Evolutionary conservation across 108 stramenopile genomes (phyloP), one percentile per base, ranked within the genome.

Genomic region (Skeletonema tropicum): DNA sequence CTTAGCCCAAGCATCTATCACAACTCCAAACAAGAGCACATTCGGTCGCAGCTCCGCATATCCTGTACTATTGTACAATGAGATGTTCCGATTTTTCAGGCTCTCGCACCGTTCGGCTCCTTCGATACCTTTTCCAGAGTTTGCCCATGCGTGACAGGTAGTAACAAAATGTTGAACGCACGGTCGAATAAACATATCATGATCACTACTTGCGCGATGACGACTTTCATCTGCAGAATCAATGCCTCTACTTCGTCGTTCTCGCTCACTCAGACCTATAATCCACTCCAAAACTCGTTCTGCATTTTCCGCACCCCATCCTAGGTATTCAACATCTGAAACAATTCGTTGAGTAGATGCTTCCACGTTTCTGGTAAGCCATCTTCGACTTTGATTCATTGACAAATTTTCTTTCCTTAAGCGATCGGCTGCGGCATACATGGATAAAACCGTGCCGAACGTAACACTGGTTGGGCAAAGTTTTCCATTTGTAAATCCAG

Each of bases 241-340:
- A 31, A 29, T 60, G 15, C 62, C 61, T 41, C 49, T 73, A 35
- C 72, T 73, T 26, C 68, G 68, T 11, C 57, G 48, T n/a, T 64
- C 81, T 15, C 74, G 68, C 57, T 82, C 81, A 26, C 52, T 46
- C 39, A 75, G 26, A 12, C 65, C 74, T 42, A 75, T 82, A 35
- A 82, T 82, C 81, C 81, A 82, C 57, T 75, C 70, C 52, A 82
- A 66, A 14, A 75, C 74, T 25, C 81, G 70, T 35, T 82, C 73
- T 15, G 81, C 81, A 72, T 82, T 82, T 45, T 59, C 55, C 33
- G 81, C 74, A 19, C 81, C 81, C 81, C 74, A 82, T 5, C 70
- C 81, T 32, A 66, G 30, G 21, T 66, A 60, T 32, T 81, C 58
- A 3, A 17, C 21, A n/a, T 80, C 38, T 17, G 19, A 26, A 19